Evolutionary conservation across 176 grass and related monocot species (phyloP), one percentile per base, ranked within the genome.

Genomic region (Tillandsia fasciculata): DNA sequence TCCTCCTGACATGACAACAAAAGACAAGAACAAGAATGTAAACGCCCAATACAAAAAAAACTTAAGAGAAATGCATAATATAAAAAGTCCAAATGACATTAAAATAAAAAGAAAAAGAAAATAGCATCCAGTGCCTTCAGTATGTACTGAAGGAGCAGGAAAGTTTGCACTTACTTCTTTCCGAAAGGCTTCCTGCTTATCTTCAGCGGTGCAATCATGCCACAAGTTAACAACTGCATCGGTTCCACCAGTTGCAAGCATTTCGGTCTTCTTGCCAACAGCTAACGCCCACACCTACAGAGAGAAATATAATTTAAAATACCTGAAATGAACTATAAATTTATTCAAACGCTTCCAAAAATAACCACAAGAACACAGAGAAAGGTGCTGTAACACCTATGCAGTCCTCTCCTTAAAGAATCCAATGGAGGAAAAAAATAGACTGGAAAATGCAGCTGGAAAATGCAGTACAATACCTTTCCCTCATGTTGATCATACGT

Each of bases 401-500:
- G 33, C 3, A 61, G 15, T 18, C 15, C 15, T 9, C 56, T 10
- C 56, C 13, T 61, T 9, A 61, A 61, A 9, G 56, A 42, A 42
- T 42, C 56, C 22, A 2, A 61, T 23, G 22, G 56, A 61, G 56
- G 2, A 61, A 18, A 61, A 18, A 61, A 18, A 1, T 17, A 81
- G 53, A 70, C 2, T 65, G 10, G 2, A 17, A 53, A 77, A 65
- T 63, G n/a, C 48, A 15, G 12, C 2, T 65, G 10, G 2, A 17
- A 53, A 77, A 65, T 63, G n/a, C 48, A 15, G 12, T 50, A 73
- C 10, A 53, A 47, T 79, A 99, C 89, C 86, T 99, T 99, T 18
- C 87, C 89, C 77, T 93, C 89, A 74, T 99, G 94, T 52, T 93
- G 83, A 78, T 99, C 89, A 78, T 93, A 99, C 65, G 94, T 99